These are phyloP conservation scores for Cystobasidium tubakii DNA, from an alignment of 768 basidiomycete genomes.

Conservation along the genomic window DNA sequence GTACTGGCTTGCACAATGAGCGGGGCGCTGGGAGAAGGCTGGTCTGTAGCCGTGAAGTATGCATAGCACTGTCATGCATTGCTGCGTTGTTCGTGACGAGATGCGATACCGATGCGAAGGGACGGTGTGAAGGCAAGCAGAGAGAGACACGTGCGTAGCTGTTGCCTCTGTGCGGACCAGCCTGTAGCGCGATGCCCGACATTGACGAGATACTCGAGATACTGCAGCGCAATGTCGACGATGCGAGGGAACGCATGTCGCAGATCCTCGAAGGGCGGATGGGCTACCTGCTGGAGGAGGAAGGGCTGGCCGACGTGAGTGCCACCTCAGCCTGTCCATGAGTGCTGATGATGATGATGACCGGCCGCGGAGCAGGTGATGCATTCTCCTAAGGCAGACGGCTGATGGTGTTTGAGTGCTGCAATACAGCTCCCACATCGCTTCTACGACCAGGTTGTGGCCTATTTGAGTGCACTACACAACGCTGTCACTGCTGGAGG, in stretches of 20 bases:
- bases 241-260: not conserved
- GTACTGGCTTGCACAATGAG: too few relatives aligned
- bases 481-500: slow-evolving; percentile 28
- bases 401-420: not conserved
- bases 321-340: not conserved
- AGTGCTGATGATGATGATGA: not conserved
- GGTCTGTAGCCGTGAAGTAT: too few relatives aligned
- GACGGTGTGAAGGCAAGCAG: too few relatives aligned
- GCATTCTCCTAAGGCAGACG: not conserved
- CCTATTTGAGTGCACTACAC: not conserved
- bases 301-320: slow-evolving; percentile 4
- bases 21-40: too few relatives aligned
- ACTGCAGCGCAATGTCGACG: slow-evolving; percentile 21
- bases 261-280: slow-evolving; percentile 12
- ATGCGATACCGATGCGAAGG: too few relatives aligned
- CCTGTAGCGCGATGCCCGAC: slow-evolving; percentile 17
- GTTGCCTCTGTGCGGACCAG: not conserved
- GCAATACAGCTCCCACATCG: slow-evolving; percentile 24
- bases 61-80: too few relatives aligned
- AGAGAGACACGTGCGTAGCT: too few relatives aligned
- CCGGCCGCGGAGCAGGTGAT: not conserved
- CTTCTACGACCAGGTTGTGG: slow-evolving; percentile 10
- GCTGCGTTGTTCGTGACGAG: too few relatives aligned
- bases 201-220: slow-evolving; percentile 33
- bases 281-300: not conserved